Base-by-base conservation (phyloP, 129 eudicot genomes). In the Pulicaria dysenterica region DNA sequence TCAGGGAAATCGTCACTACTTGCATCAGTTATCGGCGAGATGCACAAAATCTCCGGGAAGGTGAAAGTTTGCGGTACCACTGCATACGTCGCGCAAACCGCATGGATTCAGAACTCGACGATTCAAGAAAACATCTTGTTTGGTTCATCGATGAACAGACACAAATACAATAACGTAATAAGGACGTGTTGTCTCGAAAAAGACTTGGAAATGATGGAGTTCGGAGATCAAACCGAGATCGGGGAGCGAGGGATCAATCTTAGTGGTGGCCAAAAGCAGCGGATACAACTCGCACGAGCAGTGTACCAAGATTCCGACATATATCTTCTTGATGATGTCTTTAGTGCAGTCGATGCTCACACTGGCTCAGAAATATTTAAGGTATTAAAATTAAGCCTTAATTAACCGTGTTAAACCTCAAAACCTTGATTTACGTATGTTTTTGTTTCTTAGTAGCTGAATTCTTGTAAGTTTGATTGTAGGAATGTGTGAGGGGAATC, bases 231-330 rank as follows among this genome's bases (percentile, higher is more conserved):
- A 69, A 91, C 96, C 0, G 97, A 91, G 69, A 91, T 91, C 15
- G 96, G 97, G 65, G 97, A 91, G 53, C 92, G 96, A 15, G 97
- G 97, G 41, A 91, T 91, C 49, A 91, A 91, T 67, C 93, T 91
- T 4, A 91, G 96, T 11, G 97, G 97, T 10, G 97, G 97, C 7
- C 97, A 91, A 79, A 91, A 91, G 84, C 97, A 91, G 68, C 73
- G 97, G 15, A 82, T 91, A 37, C 97, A 91, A 50, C 92, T 91
- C 0, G 97, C 96, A 3, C 65, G 97, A 70, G 96, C 96, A 31
- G 93, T 91, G 8, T 91, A 91, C 80, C 95, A 91, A 74, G 92
- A 91, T 71, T 75, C 81, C 37, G 95, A 91, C 74, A 76, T 88
- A 2, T 91, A 91, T 84, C 90, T 91, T 48, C 92, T 91, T 40